Percentiles rank a stretch among this genome's conserved stretches.
phyloP scores from a whole-genome alignment of 2,329 filamentous ascomycete species.

The Hymenoscyphus fraxineus region DNA sequence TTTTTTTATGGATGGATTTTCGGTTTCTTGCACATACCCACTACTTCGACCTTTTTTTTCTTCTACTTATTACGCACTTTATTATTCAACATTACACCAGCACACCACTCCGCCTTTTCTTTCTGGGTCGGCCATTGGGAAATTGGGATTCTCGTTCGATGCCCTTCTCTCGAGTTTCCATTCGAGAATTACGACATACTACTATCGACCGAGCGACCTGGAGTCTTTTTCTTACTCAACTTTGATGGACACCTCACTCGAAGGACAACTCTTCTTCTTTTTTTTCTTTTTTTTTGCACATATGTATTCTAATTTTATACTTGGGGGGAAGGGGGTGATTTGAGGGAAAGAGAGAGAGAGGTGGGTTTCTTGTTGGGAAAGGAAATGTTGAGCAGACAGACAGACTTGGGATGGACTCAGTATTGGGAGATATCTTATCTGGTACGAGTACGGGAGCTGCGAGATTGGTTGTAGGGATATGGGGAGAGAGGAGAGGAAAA shows the following conservation, averaged over 20 bases:
- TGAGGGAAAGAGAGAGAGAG: background rate
- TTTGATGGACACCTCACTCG: conserved; percentile 4
- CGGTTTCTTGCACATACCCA: conserved; percentile 21
- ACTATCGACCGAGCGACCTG: conserved; percentile 5
- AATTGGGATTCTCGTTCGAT: conserved; percentile 4
- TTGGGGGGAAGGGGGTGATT: no score
- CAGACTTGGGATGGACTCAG: background rate
- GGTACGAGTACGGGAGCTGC: background rate
- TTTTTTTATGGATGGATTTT: conserved; percentile 16
- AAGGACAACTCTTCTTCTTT: conserved; percentile 5
- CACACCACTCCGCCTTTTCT: conserved; percentile 10
- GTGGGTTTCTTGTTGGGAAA: background rate
- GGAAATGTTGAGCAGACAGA: background rate
- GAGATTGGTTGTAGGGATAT: no score
- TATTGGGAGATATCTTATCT: background rate
- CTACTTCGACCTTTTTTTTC: background rate
- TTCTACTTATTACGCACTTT: conserved; percentile 11
- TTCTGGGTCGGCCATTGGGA: background rate
- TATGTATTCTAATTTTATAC: conserved; percentile 12
- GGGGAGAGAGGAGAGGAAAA: no score
- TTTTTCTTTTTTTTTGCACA: conserved; percentile 13
- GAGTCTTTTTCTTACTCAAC: conserved; percentile 4
- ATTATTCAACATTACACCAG: conserved; percentile 17
- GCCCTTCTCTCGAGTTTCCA: background rate
- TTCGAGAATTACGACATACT: conserved; percentile 3